Percentiles rank a stretch among this genome's conserved stretches.
phyloP scores from a whole-genome alignment of 2,329 filamentous ascomycete species.

The Claviceps paspali region DNA sequence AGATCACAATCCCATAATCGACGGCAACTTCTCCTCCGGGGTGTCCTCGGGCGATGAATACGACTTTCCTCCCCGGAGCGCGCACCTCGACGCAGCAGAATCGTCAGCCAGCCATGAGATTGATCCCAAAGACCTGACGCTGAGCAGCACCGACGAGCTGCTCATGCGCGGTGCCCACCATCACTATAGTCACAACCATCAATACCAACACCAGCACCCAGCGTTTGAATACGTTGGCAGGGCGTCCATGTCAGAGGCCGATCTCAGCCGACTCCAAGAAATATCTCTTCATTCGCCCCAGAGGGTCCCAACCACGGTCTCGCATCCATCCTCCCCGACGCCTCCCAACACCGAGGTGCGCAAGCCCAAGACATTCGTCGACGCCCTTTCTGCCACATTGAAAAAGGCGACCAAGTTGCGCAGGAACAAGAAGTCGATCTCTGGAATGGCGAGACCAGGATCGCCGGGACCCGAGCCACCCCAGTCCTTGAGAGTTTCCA shows the following conservation, averaged over 20 bases:
- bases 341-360: conserved; percentile 16
- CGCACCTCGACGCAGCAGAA: conserved; percentile 12
- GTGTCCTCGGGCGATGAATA: conserved; percentile 22
- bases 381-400: conserved; percentile 25
- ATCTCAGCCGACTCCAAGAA: conserved; percentile 30
- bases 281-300: conserved; percentile 28
- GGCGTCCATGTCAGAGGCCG: conserved; percentile 31
- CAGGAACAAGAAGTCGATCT: conserved; percentile 14
- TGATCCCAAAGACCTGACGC: conserved; percentile 15
- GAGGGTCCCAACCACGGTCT: conserved; percentile 11
- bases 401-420: conserved; percentile 23
- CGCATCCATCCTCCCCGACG: conserved; percentile 18
- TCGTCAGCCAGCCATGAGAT: conserved; percentile 16
- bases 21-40: conserved; percentile 19
- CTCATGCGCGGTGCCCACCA: neutral
- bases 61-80: conserved; percentile 21
- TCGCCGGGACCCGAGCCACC: conserved; percentile 17
- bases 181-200: neutral
- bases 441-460: conserved; percentile 9
- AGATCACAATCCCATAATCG: conserved; percentile 6
- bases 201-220: conserved; percentile 4
- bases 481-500: conserved; percentile 18
- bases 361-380: conserved; percentile 25
- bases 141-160: conserved; percentile 7
- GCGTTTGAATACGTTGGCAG: conserved; percentile 13